These are phyloP conservation scores for Boletellus deceptivus DNA, from an alignment of 1,284 basidiomycete genomes.

Conservation along the genomic window DNA sequence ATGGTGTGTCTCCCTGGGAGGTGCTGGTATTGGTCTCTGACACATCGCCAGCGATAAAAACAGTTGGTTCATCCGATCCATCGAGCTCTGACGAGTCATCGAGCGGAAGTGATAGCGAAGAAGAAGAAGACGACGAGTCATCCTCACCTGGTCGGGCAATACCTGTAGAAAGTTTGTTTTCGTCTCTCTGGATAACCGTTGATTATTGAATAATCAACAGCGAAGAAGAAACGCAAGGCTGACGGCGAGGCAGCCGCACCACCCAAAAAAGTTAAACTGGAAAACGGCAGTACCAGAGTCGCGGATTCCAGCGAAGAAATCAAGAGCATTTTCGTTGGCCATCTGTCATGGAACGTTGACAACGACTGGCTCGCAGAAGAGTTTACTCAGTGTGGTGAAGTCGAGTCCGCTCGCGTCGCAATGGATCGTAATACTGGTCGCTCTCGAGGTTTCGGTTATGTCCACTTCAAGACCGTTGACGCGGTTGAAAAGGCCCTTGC, in stretches of 20 bases:
- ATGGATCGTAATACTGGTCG: slow-evolving; percentile 87
- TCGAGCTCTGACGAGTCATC: slow-evolving; percentile 21
- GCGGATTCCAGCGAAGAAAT: slow-evolving; percentile 50
- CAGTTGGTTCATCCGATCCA: neutral
- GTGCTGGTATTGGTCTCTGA: neutral
- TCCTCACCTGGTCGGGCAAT: neutral
- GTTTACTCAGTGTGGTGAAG: slow-evolving; percentile 87
- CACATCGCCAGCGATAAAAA: neutral
- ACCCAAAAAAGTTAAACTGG: slow-evolving; percentile 83
- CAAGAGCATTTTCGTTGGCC: slow-evolving; percentile 88
- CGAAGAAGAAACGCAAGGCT: slow-evolving; percentile 81
- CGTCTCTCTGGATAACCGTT: slow-evolving; percentile 22
- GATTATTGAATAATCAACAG: slow-evolving; percentile 20
- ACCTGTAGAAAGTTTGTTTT: slow-evolving; percentile 11
- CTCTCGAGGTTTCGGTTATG: slow-evolving; percentile 93
- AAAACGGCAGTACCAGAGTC: slow-evolving; percentile 50
- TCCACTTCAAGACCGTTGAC: slow-evolving; percentile 82
- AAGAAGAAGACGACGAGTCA: slow-evolving; percentile 11
- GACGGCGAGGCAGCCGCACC: slow-evolving; percentile 59
- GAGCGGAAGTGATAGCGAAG: slow-evolving; percentile 24
- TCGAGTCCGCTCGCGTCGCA: slow-evolving; percentile 86
- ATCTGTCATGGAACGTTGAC: slow-evolving; percentile 96
- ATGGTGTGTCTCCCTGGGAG: slow-evolving; percentile 1
- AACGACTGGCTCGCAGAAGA: slow-evolving; percentile 94
- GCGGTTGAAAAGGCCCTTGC: slow-evolving; percentile 78